Percentiles rank a stretch among this genome's conserved stretches.
Evolutionary conservation across 768 basidiomycete species (phyloP).

Genomic region (Mycena belliarum): DNA sequence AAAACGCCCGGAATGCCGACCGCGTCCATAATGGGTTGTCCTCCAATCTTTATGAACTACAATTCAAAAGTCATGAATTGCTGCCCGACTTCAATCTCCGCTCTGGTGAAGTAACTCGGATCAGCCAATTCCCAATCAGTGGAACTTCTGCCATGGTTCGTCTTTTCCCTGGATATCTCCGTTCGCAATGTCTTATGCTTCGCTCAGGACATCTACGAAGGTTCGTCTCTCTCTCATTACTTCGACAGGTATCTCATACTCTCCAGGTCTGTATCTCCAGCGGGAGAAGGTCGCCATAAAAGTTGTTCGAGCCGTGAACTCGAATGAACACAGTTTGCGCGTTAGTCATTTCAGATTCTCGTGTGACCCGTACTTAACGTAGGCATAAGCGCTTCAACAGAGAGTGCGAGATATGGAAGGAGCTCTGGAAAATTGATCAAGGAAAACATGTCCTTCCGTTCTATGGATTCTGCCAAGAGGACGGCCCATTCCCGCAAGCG

Average conservation of each 20-base stretch:
- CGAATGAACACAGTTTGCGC: constrained; percentile 43
- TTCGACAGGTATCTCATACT: not conserved
- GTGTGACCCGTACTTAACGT: not conserved
- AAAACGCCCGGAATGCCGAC: constrained; percentile 34
- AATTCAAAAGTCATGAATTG: constrained; percentile 44
- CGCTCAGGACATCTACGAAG: constrained; percentile 19
- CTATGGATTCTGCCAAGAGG: constrained; percentile 56
- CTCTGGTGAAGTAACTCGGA: constrained; percentile 52
- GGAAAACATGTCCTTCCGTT: constrained; percentile 58
- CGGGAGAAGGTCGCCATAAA: constrained; percentile 61
- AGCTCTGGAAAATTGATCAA: constrained; percentile 52
- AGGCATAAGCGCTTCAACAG: constrained; percentile 47
- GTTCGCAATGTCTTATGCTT: not conserved
- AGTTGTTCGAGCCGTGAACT: constrained; percentile 51
- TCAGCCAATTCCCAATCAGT: constrained; percentile 50
- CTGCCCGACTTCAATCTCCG: constrained; percentile 52
- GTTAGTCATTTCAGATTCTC: constrained; percentile 30
- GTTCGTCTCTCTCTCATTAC: not conserved
- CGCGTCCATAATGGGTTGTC: constrained; percentile 45
- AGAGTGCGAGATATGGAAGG: constrained; percentile 56
- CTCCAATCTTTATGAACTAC: constrained; percentile 52
- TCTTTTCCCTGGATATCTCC: constrained; percentile 18
- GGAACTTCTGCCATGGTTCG: constrained; percentile 52
- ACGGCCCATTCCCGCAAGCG: constrained; percentile 56
- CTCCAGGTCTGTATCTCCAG: constrained; percentile 52